These are phyloP conservation scores for Haplosporangium sp. DNA, from an alignment of 371 early-diverging fungal species.

Conservation along the genomic window DNA sequence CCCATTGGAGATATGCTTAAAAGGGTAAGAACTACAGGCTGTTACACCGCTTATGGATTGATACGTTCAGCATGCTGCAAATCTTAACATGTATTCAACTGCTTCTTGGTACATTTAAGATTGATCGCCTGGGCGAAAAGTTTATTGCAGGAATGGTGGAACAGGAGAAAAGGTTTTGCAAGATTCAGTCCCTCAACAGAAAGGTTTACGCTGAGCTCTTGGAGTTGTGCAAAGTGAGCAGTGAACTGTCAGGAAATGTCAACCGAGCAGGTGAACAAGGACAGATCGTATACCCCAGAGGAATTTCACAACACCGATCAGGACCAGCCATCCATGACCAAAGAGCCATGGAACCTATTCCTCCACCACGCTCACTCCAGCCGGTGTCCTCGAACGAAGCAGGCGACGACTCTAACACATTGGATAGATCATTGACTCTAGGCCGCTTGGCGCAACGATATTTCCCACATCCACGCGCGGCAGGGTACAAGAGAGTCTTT, in stretches of 20 bases:
- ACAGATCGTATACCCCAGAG: neutral
- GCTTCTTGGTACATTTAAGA: conserved; percentile 3
- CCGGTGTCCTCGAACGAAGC: conserved; percentile 2
- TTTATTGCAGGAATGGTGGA: conserved; percentile 1
- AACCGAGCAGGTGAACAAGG: neutral
- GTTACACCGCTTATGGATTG: no score
- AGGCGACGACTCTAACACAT: neutral
- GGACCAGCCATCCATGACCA: neutral
- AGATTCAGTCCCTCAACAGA: conserved; percentile 7
- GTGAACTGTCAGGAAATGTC: neutral
- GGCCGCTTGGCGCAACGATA: conserved; percentile 1
- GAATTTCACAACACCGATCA: neutral
- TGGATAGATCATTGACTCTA: neutral
- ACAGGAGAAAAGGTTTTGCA: conserved; percentile 6
- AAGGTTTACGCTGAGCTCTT: conserved; percentile 10
- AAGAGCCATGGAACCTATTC: neutral
- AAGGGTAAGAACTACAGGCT: conserved; percentile 9
- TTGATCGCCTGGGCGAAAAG: conserved; percentile 7
- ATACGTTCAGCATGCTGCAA: neutral
- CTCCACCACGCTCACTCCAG: conserved; percentile 12
- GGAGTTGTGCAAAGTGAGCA: conserved; percentile 6
- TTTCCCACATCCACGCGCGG: conserved; percentile 4
- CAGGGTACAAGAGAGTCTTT: conserved; percentile 32
- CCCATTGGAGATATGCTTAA: conserved; percentile 11
- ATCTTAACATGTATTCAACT: neutral